Evolutionary conservation across 78 protist species (phyloP).

Genomic region (Dictyostelium intermedium): DNA sequence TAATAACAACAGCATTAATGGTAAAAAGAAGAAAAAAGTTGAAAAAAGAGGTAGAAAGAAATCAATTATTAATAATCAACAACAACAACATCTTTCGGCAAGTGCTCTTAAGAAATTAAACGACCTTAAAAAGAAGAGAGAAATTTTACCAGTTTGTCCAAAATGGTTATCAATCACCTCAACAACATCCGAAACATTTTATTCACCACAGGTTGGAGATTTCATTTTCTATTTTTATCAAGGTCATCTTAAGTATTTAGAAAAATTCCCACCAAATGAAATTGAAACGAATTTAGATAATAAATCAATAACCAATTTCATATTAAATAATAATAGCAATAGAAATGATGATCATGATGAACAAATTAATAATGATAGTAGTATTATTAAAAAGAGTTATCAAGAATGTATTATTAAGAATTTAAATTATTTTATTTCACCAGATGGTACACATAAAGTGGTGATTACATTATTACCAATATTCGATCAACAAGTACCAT

Average conservation of each 20-base stretch:
- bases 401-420: slow-evolving; percentile 2
- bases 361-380: neutral
- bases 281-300: neutral
- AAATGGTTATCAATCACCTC: slow-evolving; percentile 42
- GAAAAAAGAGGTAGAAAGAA: slow-evolving; percentile 30
- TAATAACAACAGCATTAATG: neutral
- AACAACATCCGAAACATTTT: slow-evolving; percentile 16
- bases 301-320: neutral
- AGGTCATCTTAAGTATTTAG: slow-evolving; percentile 59
- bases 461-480: neutral
- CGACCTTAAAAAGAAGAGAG: neutral
- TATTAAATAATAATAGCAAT: neutral
- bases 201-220: slow-evolving; percentile 73
- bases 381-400: neutral
- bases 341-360: neutral
- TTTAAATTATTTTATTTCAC: slow-evolving; percentile 32
- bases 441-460: neutral
- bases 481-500: neutral
- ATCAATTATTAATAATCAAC: neutral
- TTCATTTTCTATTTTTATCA: slow-evolving; percentile 47
- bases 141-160: slow-evolving; percentile 31
- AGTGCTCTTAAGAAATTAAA: neutral
- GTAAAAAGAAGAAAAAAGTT: neutral
- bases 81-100: neutral
- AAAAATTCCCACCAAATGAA: slow-evolving; percentile 32